These are phyloP conservation scores for Camelina laxa DNA, from an alignment of 345 rosid genomes.

Conservation along the genomic window DNA sequence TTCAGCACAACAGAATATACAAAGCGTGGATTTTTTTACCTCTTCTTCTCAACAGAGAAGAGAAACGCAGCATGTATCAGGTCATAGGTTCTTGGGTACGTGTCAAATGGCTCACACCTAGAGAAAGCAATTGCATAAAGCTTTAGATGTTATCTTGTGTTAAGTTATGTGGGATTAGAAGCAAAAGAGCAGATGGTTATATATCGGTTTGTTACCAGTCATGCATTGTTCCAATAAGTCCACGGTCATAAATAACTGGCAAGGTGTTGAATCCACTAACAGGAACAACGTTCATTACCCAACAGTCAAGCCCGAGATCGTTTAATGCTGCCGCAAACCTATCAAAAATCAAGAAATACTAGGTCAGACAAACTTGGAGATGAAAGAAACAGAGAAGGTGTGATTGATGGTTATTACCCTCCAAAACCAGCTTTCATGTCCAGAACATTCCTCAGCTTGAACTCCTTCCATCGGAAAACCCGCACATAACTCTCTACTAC, in stretches of 20 bases:
- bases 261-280: slow-evolving; percentile 62
- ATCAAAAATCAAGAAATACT: slow-evolving; percentile 20
- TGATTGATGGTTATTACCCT: slow-evolving; percentile 60
- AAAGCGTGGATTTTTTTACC: slow-evolving; percentile 35
- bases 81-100: slow-evolving; percentile 73
- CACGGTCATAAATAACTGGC: slow-evolving; percentile 71
- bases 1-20: background rate
- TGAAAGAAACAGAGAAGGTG: background rate
- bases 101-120: slow-evolving; percentile 74
- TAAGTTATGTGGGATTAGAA: slow-evolving; percentile 5
- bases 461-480: slow-evolving; percentile 60
- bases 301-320: slow-evolving; percentile 58
- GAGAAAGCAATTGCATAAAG: background rate
- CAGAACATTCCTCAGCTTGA: slow-evolving; percentile 59
- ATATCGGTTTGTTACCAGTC: slow-evolving; percentile 58
- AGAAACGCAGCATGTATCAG: slow-evolving; percentile 66
- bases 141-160: slow-evolving; percentile 26
- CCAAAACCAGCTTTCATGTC: slow-evolving; percentile 80
- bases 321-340: slow-evolving; percentile 71
- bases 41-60: slow-evolving; percentile 63
- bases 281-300: slow-evolving; percentile 77
- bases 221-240: slow-evolving; percentile 68
- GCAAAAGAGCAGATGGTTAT: background rate
- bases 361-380: background rate
- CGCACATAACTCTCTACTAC: slow-evolving; percentile 56